Conservation (phyloP, 768 basidiomycete species). For the Russula compacta region DNA sequence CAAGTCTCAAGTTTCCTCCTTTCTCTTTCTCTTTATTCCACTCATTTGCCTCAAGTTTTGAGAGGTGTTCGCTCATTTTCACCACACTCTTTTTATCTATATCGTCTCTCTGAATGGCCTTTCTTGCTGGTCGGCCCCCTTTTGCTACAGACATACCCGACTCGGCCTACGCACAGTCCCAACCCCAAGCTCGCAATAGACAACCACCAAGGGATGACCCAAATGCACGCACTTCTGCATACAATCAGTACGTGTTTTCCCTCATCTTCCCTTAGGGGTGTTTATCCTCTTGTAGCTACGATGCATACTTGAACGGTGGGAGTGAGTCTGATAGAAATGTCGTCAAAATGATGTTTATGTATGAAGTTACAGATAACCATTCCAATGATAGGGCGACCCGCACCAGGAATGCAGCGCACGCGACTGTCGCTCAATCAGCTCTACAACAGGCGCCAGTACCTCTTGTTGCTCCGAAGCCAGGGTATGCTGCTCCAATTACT, state of each 20-base stretch:
- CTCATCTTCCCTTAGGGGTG: slow-evolving; percentile 1
- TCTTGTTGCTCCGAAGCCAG: slow-evolving; percentile 63
- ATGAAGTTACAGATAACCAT: slow-evolving; percentile 35
- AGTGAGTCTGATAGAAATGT: slow-evolving; percentile 48
- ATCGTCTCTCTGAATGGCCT: slow-evolving; percentile 15
- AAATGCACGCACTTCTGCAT: slow-evolving; percentile 50
- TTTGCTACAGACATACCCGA: slow-evolving; percentile 65
- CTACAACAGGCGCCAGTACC: slow-evolving; percentile 26
- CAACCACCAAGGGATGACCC: slow-evolving; percentile 35
- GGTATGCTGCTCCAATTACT: slow-evolving; percentile 62
- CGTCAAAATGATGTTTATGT: slow-evolving; percentile 41
- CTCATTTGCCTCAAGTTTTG: not conserved
- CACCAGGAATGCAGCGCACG: slow-evolving; percentile 18
- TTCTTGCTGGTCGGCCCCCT: slow-evolving; percentile 54
- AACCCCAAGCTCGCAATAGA: slow-evolving; percentile 35
- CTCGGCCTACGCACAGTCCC: slow-evolving; percentile 43
- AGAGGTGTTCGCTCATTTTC: slow-evolving; percentile 9
- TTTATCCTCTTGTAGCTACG: slow-evolving; percentile 39
- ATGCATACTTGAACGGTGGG: slow-evolving; percentile 44
- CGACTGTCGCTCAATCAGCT: not conserved
- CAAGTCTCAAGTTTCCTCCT: not conserved
- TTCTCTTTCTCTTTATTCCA: not conserved
- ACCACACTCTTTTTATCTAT: slow-evolving; percentile 4
- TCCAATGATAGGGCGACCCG: slow-evolving; percentile 37
- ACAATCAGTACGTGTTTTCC: slow-evolving; percentile 50